Evolutionary conservation across 805 yeast species (phyloP), one percentile per base, ranked within the genome.

Genomic region (Ogataea nitratoaversa): DNA sequence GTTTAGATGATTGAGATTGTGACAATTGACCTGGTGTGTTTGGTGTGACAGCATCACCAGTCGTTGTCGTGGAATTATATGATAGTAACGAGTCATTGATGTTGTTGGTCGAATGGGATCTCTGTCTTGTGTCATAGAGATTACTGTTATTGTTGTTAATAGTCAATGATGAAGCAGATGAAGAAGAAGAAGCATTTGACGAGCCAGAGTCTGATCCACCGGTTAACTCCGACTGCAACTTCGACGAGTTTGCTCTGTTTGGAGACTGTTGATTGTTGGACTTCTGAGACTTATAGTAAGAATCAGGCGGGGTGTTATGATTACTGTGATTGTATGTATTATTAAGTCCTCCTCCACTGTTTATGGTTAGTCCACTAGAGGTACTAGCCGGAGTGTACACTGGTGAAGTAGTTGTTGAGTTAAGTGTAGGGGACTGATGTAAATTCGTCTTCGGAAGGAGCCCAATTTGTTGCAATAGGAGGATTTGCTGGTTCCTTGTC

Each of bases 211-310:
- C 11, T n/a, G 31, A 29, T 14, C 17, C 18, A 29, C 19, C 14
- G 5, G 14, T 27, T 9, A 13, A 27, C 14, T 27, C 25, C n/a
- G 25, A 20, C 5, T 29, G 31, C 16, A 32, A 20, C 20, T 20
- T 20, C 12, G 14, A 19, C n/a, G 27, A 52, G 44, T 57, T 51
- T 48, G 62, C 42, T 46, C 51, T 9, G 25, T 30, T 34, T n/a
- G 42, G 46, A 11, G 46, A 34, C 8, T 39, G 14, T 20, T 38
- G 18, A 30, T 25, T 32, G 17, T 23, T 23, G 17, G 39, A 17
- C 18, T 36, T 35, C 8, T 41, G 46, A 4, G 43, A 30, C 27
- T 36, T 42, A 27, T 42, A 39, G 20, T 36, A 30, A 2, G 36
- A 42, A 11, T 42, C 43, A 7, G 32, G 29, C 2, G 19, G 12